phyloP scores from a whole-genome alignment of 495 filamentous ascomycete species.

The Neurospora terricola region DNA sequence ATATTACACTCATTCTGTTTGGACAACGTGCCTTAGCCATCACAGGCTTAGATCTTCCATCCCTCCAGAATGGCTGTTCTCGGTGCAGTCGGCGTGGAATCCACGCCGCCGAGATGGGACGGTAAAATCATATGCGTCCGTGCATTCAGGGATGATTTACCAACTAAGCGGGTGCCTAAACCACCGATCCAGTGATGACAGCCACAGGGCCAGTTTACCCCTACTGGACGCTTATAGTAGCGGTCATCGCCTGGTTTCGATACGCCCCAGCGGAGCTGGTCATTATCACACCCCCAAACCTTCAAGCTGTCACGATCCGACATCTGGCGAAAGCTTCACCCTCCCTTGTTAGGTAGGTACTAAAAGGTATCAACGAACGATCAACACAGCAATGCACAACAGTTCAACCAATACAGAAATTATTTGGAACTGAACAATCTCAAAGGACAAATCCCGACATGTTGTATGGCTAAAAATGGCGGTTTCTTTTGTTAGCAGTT shows the following conservation, averaged over 20 bases:
- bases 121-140: background rate
- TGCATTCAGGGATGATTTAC: background rate
- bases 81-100: background rate
- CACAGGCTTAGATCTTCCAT: background rate
- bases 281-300: background rate
- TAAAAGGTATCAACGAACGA: background rate
- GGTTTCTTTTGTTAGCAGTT: background rate
- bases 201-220: background rate
- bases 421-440: background rate
- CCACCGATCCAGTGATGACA: background rate
- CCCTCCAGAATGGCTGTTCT: background rate
- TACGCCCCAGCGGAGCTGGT: background rate
- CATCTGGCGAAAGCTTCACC: background rate
- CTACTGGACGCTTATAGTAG: background rate
- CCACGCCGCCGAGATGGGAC: background rate
- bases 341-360: background rate
- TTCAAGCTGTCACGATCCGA: background rate
- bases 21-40: background rate
- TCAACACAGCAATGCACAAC: background rate
- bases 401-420: background rate
- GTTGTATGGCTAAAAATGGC: background rate
- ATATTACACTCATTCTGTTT: background rate
- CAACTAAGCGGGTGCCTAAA: background rate
- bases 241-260: background rate
- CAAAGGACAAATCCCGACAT: background rate